Base-by-base conservation (phyloP, 768 basidiomycete genomes). In the Boletus pseudo-olivaceus region DNA sequence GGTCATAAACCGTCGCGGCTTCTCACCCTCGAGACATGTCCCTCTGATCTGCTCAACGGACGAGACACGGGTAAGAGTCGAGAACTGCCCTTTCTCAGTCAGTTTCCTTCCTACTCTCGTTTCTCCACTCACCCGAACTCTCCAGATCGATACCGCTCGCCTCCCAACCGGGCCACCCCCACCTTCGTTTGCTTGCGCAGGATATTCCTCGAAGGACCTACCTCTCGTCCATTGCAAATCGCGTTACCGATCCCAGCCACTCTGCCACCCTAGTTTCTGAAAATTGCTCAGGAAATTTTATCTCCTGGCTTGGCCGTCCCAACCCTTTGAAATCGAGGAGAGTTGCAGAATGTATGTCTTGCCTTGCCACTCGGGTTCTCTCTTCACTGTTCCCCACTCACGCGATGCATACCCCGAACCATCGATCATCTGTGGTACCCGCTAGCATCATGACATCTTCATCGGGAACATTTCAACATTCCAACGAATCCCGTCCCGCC, bases 381-480 rank as follows among this genome's bases (percentile, higher is more conserved):
- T 47, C 44, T 37, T 45, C 19, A 23, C 27, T 23, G n/a, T 44
- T 45, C 8, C 29, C 33, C 32, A 8, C 15, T 14, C 15, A 19
- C 44, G 4, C 29, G 19, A 45, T 51, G 34, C 33, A 19, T 26
- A 27, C 35, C 6, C 46, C 43, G n/a, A 46, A 35, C 6, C 49
- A 55, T 45, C 44, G 59, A 46, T 61, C 58, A 3, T 35, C 47
- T 7, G 26, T 54, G 12, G 40, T 58, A 9, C 56, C 52, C 10
- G 26, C 47, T 20, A 58, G 63, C 15, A 55, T 59, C 32, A 65
- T 70, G 68, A 14, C 52, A 7, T 53, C 59, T 23, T 48, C 55
- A 5, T 54, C 59, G 1, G 35, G 35, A 10, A 49, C 57, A 32
- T 32, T 5, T 14, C 51, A n/a, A 32, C 26, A 55, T 53, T 32